Evolutionary conservation across 2,329 filamentous ascomycete genomes (phyloP).

Genomic region (Verticillium albo-atrum): DNA sequence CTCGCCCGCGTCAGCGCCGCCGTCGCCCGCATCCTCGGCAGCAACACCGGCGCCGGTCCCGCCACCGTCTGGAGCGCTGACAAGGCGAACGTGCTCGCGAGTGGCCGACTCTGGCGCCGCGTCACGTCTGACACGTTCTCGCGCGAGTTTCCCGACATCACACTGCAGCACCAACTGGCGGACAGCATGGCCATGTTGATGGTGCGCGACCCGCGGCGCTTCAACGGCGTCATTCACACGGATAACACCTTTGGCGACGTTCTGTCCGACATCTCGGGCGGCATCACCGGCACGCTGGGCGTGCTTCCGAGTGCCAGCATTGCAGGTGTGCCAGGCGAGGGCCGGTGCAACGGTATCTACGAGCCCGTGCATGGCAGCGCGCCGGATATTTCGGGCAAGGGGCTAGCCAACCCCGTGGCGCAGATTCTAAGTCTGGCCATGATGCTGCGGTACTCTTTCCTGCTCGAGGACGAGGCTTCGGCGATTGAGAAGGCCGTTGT

Average conservation of each 20-base stretch:
- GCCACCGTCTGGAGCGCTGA: constrained; percentile 42
- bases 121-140: constrained; percentile 34
- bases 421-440: constrained; percentile 68
- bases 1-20: constrained; percentile 40
- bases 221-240: constrained; percentile 43
- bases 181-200: constrained; percentile 45
- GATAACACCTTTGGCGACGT: constrained; percentile 46
- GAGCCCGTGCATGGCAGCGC: constrained; percentile 54
- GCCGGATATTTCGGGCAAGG: constrained; percentile 69
- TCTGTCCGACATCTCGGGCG: constrained; percentile 39
- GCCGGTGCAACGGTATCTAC: constrained; percentile 64
- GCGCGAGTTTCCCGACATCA: constrained; percentile 36
- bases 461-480: constrained; percentile 40
- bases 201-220: constrained; percentile 38
- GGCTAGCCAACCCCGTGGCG: constrained; percentile 68
- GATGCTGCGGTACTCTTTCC: constrained; percentile 63
- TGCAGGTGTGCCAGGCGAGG: constrained; percentile 32
- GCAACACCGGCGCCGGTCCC: constrained; percentile 23
- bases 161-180: constrained; percentile 38
- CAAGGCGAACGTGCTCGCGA: constrained; percentile 50
- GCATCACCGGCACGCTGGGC: constrained; percentile 40
- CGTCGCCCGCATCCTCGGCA: constrained; percentile 30
- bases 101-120: constrained; percentile 41
- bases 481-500: constrained; percentile 1
- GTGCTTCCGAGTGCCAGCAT: constrained; percentile 40